Conservation (phyloP, 2,329 filamentous ascomycete species). For the Verticillium albo-atrum region DNA sequence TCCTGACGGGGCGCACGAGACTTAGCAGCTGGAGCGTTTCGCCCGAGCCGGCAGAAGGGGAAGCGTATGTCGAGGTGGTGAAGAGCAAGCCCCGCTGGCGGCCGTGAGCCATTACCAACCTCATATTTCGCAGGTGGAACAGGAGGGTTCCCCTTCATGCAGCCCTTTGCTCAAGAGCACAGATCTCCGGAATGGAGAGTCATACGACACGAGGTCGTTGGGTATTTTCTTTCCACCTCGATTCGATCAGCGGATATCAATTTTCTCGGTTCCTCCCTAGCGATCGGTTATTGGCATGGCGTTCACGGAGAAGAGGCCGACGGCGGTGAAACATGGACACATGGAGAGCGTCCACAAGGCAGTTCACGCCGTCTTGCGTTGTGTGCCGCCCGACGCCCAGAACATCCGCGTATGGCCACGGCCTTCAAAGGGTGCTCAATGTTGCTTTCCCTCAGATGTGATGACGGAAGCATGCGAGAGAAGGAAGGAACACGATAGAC, state of each 20-base stretch:
- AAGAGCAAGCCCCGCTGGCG: constrained; percentile 10
- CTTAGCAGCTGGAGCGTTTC: background rate
- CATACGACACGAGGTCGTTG: background rate
- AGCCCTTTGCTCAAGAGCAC: background rate
- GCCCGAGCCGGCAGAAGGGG: background rate
- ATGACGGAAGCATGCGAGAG: background rate
- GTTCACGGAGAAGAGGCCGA: background rate
- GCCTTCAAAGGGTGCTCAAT: background rate
- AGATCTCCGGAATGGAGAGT: background rate
- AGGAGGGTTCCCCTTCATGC: background rate
- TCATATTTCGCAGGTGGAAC: background rate
- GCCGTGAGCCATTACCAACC: constrained; percentile 1
- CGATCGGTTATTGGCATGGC: background rate
- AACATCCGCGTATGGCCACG: too few species aligned
- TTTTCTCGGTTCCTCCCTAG: background rate
- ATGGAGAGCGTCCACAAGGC: background rate
- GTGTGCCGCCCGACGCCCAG: background rate
- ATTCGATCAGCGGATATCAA: background rate
- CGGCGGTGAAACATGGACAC: background rate
- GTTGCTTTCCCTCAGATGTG: background rate
- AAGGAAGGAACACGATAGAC: background rate
- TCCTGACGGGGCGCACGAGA: constrained; percentile 1
- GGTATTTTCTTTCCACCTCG: background rate
- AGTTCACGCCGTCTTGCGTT: background rate
- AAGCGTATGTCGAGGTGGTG: background rate